Conservation (phyloP, 2,329 filamentous ascomycete species). For the Hypoxylon sp. region DNA sequence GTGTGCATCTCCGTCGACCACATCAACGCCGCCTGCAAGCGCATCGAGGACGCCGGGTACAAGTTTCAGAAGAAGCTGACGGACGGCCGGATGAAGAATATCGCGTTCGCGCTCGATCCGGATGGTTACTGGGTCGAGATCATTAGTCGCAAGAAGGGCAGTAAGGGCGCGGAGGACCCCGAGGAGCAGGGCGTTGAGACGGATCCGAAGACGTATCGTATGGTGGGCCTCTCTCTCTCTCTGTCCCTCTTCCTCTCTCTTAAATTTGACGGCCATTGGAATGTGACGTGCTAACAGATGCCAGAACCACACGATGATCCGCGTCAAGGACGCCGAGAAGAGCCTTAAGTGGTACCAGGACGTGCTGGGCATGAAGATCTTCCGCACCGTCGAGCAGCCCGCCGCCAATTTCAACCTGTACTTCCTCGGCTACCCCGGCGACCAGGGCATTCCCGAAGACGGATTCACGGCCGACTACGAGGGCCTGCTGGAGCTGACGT, state of each 20-base stretch:
- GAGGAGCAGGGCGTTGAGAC: conserved; percentile 81
- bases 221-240: conserved; percentile 59
- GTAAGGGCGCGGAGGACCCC: conserved; percentile 69
- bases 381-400: conserved; percentile 79
- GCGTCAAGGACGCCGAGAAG: conserved; percentile 85
- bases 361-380: conserved; percentile 86
- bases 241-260: background rate
- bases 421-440: conserved; percentile 85
- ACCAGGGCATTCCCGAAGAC: conserved; percentile 67
- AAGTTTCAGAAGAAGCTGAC: conserved; percentile 94
- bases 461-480: conserved; percentile 77
- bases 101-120: conserved; percentile 91
- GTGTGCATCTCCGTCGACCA: conserved; percentile 86
- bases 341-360: conserved; percentile 88
- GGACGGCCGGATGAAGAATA: conserved; percentile 88
- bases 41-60: conserved; percentile 91
- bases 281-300: conserved; percentile 7
- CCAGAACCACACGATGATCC: conserved; percentile 93
- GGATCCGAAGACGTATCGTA: conserved; percentile 81
- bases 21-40: conserved; percentile 89
- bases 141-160: conserved; percentile 75
- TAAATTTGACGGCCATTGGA: background rate
- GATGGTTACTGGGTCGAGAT: conserved; percentile 92
- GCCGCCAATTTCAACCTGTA: conserved; percentile 88
- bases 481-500: conserved; percentile 91